Evolutionary conservation across 2,329 filamentous ascomycete genomes (phyloP).

Genomic region (Penicillium vulpinum): DNA sequence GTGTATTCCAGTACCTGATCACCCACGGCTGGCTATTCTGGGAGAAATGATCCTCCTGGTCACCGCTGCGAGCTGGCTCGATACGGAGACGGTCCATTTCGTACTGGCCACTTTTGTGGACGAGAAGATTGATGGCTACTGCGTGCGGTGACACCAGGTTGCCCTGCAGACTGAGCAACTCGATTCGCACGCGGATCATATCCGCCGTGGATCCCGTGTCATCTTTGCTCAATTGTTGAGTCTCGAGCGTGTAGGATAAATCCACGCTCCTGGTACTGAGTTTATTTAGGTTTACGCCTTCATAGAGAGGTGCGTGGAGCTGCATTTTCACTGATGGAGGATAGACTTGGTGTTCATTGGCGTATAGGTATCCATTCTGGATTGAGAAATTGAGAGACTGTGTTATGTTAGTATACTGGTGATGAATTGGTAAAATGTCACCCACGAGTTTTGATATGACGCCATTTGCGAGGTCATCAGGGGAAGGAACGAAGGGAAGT

Average conservation of each 20-base stretch:
- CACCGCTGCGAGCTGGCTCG: conserved; percentile 15
- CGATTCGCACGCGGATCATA: conserved; percentile 26
- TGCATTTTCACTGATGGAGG: conserved; percentile 30
- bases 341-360: conserved; percentile 33
- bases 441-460: conserved; percentile 19
- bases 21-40: conserved; percentile 19
- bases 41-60: background rate
- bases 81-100: conserved; percentile 31
- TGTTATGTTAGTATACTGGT: conserved; percentile 2
- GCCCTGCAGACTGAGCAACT: conserved; percentile 27
- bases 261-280: conserved; percentile 12
- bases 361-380: conserved; percentile 28
- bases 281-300: conserved; percentile 2
- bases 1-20: conserved; percentile 26
- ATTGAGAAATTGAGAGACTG: conserved; percentile 34
- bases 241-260: conserved; percentile 28
- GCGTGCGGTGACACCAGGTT: conserved; percentile 28
- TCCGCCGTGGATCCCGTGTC: conserved; percentile 16
- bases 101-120: conserved; percentile 24
- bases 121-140: conserved; percentile 32
- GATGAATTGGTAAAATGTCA: background rate
- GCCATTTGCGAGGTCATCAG: background rate
- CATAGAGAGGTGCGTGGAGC: conserved; percentile 27
- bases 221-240: conserved; percentile 23
- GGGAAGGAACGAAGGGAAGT: conserved; percentile 21